phyloP scores from a whole-genome alignment of 441 rosid genomes.

The Mallotus japonicus region DNA sequence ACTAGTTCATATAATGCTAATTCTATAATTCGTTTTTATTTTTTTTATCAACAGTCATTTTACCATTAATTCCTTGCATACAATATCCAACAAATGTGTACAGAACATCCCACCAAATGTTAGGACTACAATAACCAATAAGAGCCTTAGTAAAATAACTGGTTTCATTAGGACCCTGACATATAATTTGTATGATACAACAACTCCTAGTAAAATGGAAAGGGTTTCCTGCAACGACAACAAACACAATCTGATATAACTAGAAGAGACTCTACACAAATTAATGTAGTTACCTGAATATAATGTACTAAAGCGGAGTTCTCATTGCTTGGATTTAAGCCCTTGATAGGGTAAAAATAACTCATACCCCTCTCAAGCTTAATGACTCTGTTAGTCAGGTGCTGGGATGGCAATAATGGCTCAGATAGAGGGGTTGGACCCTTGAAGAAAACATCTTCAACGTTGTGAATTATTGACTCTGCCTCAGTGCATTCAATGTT shows the following conservation, averaged over 20 bases:
- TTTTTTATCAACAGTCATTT: neutral
- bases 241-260: neutral
- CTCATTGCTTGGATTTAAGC: conserved; percentile 72
- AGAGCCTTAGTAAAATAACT: no score
- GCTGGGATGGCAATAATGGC: conserved; percentile 68
- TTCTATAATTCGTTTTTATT: neutral
- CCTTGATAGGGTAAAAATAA: conserved; percentile 54
- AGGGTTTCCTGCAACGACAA: neutral
- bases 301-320: conserved; percentile 81
- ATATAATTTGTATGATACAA: neutral
- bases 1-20: neutral
- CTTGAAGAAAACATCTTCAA: conserved; percentile 62
- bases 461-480: conserved; percentile 51
- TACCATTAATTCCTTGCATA: no score
- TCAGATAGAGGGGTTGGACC: conserved; percentile 57
- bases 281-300: conserved; percentile 60
- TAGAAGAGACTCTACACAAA: neutral
- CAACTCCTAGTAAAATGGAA: neutral
- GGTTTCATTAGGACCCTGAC: neutral
- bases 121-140: no score
- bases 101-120: no score
- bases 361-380: conserved; percentile 55
- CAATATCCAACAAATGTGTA: no score
- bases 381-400: conserved; percentile 61
- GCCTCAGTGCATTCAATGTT: conserved; percentile 69